phyloP scores from a whole-genome alignment of 1,284 basidiomycete genomes.

The Microbotryum intermedium region DNA sequence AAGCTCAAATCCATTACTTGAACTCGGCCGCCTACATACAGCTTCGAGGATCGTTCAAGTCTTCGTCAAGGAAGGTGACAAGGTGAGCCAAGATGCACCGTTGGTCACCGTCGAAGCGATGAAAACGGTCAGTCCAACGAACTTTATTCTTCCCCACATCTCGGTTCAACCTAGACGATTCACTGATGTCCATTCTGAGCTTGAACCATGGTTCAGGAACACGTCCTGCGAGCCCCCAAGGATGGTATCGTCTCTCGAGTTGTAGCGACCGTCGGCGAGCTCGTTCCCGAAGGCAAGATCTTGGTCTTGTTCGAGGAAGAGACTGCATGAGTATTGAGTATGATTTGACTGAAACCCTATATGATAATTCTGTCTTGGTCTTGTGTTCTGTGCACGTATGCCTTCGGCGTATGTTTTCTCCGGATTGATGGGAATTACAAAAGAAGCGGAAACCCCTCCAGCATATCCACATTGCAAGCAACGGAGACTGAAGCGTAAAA shows the following conservation, averaged over 20 bases:
- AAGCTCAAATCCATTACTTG: too few relatives aligned
- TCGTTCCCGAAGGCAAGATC: slow-evolving; percentile 89
- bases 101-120: slow-evolving; percentile 39
- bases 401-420: too few relatives aligned
- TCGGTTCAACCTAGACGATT: background rate
- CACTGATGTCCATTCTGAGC: too few relatives aligned
- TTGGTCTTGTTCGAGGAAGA: slow-evolving; percentile 53
- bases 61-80: slow-evolving; percentile 34
- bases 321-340: too few relatives aligned
- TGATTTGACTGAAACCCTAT: too few relatives aligned
- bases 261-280: slow-evolving; percentile 47
- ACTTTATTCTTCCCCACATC: background rate
- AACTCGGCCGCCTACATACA: too few relatives aligned
- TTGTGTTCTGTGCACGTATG: too few relatives aligned
- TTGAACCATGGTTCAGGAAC: slow-evolving; percentile 24
- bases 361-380: too few relatives aligned
- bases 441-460: too few relatives aligned
- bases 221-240: slow-evolving; percentile 33
- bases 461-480: too few relatives aligned
- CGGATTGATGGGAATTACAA: too few relatives aligned
- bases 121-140: slow-evolving; percentile 23
- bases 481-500: too few relatives aligned
- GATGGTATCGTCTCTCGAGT: slow-evolving; percentile 34
- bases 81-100: slow-evolving; percentile 36
- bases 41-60: slow-evolving; percentile 36